Base-by-base conservation (phyloP, 2,329 filamentous ascomycete genomes). In the Mollisia scopiformis region DNA sequence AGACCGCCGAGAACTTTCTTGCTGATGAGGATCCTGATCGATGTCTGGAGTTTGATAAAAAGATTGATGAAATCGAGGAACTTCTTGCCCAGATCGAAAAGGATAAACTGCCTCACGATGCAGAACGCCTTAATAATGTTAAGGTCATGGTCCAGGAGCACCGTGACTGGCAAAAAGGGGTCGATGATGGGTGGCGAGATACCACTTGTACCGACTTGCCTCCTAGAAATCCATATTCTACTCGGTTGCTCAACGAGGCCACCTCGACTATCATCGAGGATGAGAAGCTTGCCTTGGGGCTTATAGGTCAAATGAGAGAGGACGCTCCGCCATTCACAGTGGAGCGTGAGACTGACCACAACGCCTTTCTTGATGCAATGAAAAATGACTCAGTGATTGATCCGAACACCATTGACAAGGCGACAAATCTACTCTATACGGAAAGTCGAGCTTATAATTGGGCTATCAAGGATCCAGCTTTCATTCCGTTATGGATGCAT, bases 21-120 rank as follows among this genome's bases (percentile, higher is more conserved):
- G 68, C 76, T 3, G 80, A 83, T 30, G 77, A 82, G 62, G 80
- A 85, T 63, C 66, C 72, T 6, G 75, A 79, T 58, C 75, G 78
- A 16, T 77, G 75, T 59, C 47, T 73, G 1, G 64, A 73, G 46
- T 84, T 81, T 75, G 66, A 75, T 1, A 51, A 62, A 11, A 76
- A 77, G 54, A 69, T 77, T 7, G 68, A 6, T 1, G 54, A 73
- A 27, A 69, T 73, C n/a, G 63, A 69, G 43, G 65, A 67, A 14
- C 73, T 68, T 30, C 31, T 72, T 13, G 25, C 56, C 16, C 52
- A 66, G 25, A 43, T 70, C 33, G 57, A 67, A 47, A 41, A 49
- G 1, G 55, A 68, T n/a, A 53, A 59, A 1, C 30, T 64, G 3
- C 19, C 19, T 28, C 28, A 16, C 7, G 30, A 51, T 21, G 49